A percentile compares a stretch with the other conserved stretches of the same genome.
Evolutionary conservation across 257 asterid genomes (phyloP).

Genomic region (Capsicum chinense): DNA sequence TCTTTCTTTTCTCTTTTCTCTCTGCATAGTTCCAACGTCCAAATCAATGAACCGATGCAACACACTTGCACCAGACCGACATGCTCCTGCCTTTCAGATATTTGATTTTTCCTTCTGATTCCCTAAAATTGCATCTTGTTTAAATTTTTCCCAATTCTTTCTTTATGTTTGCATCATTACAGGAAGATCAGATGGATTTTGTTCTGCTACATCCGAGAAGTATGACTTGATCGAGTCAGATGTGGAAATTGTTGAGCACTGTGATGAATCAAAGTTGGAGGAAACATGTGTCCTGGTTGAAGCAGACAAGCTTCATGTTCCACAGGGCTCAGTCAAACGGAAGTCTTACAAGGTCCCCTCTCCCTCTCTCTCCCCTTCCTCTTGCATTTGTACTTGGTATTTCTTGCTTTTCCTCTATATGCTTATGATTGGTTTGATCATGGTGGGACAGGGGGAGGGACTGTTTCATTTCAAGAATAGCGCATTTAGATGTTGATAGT

Average conservation of each 20-base stretch:
- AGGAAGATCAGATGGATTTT: conserved; percentile 45
- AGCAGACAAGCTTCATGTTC: conserved; percentile 38
- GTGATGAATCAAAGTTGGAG: conserved; percentile 45
- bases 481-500: conserved; percentile 2
- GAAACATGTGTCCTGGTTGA: conserved; percentile 73
- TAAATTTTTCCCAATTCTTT: neutral
- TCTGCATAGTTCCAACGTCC: neutral
- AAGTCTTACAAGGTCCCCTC: conserved; percentile 75
- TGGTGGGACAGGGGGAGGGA: neutral
- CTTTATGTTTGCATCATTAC: neutral
- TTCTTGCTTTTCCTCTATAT: neutral
- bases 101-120: neutral
- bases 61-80: neutral
- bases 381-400: neutral
- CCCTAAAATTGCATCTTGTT: neutral
- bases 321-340: conserved; percentile 42
- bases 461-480: neutral
- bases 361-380: neutral
- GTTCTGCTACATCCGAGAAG: conserved; percentile 42
- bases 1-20: neutral
- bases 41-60: neutral
- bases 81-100: neutral
- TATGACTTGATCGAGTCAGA: conserved; percentile 34
- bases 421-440: neutral
- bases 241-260: conserved; percentile 37